phyloP scores from a whole-genome alignment of 2,329 filamentous ascomycete species.

The Hypoxylon sp. region DNA sequence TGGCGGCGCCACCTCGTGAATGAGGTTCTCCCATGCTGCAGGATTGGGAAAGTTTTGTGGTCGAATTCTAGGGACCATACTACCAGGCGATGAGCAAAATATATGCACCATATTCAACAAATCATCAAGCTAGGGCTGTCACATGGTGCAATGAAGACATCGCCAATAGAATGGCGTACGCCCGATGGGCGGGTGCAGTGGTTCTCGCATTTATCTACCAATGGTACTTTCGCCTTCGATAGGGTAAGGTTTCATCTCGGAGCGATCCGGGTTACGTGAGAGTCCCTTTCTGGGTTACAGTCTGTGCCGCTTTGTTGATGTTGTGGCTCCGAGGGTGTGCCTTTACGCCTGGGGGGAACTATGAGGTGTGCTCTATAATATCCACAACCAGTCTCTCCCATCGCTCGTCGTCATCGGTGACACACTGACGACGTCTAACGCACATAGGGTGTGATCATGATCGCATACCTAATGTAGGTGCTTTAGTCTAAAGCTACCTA shows the following conservation, averaged over 20 bases:
- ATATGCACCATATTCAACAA: slow-evolving; percentile 29
- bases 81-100: slow-evolving; percentile 39
- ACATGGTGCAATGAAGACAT: slow-evolving; percentile 30
- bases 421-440: slow-evolving; percentile 35
- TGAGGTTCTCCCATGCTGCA: slow-evolving; percentile 24
- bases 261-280: slow-evolving; percentile 28
- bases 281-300: slow-evolving; percentile 1
- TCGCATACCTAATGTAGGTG: slow-evolving; percentile 30
- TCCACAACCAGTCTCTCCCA: slow-evolving; percentile 5
- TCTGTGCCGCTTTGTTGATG: slow-evolving; percentile 5
- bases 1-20: slow-evolving; percentile 17
- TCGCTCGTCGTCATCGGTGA: slow-evolving; percentile 34
- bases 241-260: slow-evolving; percentile 19
- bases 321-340: neutral
- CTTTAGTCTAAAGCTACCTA: slow-evolving; percentile 21
- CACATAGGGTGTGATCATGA: slow-evolving; percentile 20
- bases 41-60: slow-evolving; percentile 26
- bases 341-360: neutral
- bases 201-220: slow-evolving; percentile 6
- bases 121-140: slow-evolving; percentile 27
- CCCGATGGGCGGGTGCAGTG: neutral
- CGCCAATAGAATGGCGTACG: slow-evolving; percentile 29
- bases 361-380: neutral
- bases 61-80: slow-evolving; percentile 28
- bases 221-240: slow-evolving; percentile 7